Evolutionary conservation across 2,329 filamentous ascomycete species (phyloP), one percentile per base, ranked within the genome.

Genomic region (Acarospora socialis): DNA sequence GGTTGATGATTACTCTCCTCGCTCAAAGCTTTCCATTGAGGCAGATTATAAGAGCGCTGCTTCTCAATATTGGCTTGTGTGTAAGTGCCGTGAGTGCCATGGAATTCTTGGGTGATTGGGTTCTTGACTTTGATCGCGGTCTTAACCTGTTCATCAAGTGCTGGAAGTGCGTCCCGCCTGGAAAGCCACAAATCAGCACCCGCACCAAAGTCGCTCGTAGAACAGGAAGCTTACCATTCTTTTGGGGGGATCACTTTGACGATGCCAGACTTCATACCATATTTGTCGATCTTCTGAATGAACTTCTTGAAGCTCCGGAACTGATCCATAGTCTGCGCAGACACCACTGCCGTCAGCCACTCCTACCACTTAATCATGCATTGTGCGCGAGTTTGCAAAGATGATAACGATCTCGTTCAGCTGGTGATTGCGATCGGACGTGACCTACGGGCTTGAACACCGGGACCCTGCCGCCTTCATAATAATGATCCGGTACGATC

Each of bases 61-160:
- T 94, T 92, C 48, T 95, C 77, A 37, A 98, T 86, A 51, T 98
- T 98, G 49, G 90, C 82, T 55, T 98, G 90, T 21, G 87, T 87
- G 53, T 94, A 98, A 35, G 82, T 92, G 35, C 90, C 92, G 51
- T 87, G 83, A 31, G 81, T 83, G 24, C 90, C 90, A 66, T 92
- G 87, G 47, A 98, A 98, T 48, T 98, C 90, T 56, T 98, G 90
- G 51, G 84, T 93, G 53, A 98, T 95, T 3, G 90, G 90, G 43
- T 98, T 92, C 56, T 87, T 87, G 49, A 98, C 86, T 50, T 77
- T 78, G 54, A 98, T 81, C n/a, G n/a, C n/a, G 40, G 79, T 77
- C 59, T 94, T 95, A 42, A 98, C 71, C 30, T 83, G 68, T 47
- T 94, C 80, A 49, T 90, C 76, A 40, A 94, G 71, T 21, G 70